A percentile compares a stretch with the other conserved stretches of the same genome.
phyloP scores from a whole-genome alignment of 2,329 filamentous ascomycete genomes.

The Tothia fuscella region DNA sequence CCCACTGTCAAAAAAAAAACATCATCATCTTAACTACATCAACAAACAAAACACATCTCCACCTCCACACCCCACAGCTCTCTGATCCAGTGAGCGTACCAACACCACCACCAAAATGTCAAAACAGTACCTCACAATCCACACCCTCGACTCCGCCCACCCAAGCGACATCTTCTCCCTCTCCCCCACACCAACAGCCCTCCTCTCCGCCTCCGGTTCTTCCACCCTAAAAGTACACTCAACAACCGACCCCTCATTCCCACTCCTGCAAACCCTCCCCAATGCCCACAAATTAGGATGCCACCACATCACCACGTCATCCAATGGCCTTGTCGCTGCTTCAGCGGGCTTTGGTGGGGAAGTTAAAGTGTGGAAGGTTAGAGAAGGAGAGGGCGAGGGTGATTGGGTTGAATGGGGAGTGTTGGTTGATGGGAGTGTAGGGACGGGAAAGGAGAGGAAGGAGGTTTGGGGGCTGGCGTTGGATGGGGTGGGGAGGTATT shows the following conservation, averaged over 20 bases:
- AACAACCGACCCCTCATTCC: conserved; percentile 57
- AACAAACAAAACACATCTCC: not conserved
- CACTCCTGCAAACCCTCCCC: conserved; percentile 62
- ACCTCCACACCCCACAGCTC: not conserved
- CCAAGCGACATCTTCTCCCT: conserved; percentile 74
- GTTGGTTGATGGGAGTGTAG: conserved; percentile 1
- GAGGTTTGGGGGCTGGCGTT: conserved; percentile 74
- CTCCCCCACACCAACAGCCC: conserved; percentile 57
- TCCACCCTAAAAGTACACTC: conserved; percentile 73
- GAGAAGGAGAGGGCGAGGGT: conserved; percentile 35
- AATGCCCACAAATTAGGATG: conserved; percentile 78
- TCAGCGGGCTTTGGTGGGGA: conserved; percentile 85
- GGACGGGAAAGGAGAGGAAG: too few relatives aligned
- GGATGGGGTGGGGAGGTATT: conserved; percentile 68
- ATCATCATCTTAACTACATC: not conserved
- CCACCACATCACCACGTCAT: conserved; percentile 70
- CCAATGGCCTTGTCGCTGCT: conserved; percentile 59
- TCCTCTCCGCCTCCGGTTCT: conserved; percentile 77
- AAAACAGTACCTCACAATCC: conserved; percentile 93
- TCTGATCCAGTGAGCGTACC: not conserved
- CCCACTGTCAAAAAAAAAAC: not conserved
- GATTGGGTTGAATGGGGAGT: conserved; percentile 9
- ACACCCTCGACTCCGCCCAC: conserved; percentile 86
- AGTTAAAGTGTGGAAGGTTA: conserved; percentile 66
- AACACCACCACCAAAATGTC: conserved; percentile 42